These are phyloP conservation scores for Pseudocercospora crystallina DNA, from an alignment of 2,329 filamentous ascomycete species.

Conservation along the genomic window DNA sequence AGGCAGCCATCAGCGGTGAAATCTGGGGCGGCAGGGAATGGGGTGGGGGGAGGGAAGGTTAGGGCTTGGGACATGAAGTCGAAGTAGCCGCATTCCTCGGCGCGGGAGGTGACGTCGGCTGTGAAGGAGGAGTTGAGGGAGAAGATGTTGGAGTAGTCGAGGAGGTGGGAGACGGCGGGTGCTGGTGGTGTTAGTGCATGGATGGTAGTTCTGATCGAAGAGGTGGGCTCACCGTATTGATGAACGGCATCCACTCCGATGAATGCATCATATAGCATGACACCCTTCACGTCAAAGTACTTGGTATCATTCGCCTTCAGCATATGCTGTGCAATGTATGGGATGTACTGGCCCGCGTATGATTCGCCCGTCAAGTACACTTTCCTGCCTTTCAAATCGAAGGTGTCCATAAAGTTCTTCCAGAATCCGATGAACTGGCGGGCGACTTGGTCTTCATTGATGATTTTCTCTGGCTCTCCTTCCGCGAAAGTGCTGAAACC, in stretches of 20 bases:
- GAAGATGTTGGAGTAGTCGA: conserved; percentile 40
- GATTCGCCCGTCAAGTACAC: conserved; percentile 39
- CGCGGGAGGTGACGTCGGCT: conserved; percentile 34
- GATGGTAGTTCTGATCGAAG: too few species aligned
- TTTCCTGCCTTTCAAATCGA: conserved; percentile 51
- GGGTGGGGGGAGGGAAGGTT: conserved; percentile 35
- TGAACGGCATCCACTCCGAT: conserved; percentile 42
- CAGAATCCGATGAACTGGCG: conserved; percentile 46
- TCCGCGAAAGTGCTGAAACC: conserved; percentile 38
- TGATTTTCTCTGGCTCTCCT: conserved; percentile 46
- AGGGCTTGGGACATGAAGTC: conserved; percentile 51
- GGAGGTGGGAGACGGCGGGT: conserved; percentile 20
- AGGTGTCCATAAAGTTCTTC: conserved; percentile 54
- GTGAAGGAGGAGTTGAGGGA: conserved; percentile 46
- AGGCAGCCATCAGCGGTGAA: conserved; percentile 27
- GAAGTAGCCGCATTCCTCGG: conserved; percentile 39
- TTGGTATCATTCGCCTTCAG: conserved; percentile 30
- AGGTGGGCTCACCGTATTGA: neutral
- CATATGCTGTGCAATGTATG: conserved; percentile 35
- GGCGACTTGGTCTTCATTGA: conserved; percentile 42
- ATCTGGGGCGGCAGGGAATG: conserved; percentile 32
- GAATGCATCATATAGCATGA: conserved; percentile 37
- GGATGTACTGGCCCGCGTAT: conserved; percentile 32
- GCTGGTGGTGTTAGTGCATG: neutral
- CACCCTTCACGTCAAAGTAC: conserved; percentile 37